Percentiles rank a stretch among this genome's conserved stretches.
Conservation (phyloP, 352 stramenopile genomes). For the Albugo candida region DNA sequence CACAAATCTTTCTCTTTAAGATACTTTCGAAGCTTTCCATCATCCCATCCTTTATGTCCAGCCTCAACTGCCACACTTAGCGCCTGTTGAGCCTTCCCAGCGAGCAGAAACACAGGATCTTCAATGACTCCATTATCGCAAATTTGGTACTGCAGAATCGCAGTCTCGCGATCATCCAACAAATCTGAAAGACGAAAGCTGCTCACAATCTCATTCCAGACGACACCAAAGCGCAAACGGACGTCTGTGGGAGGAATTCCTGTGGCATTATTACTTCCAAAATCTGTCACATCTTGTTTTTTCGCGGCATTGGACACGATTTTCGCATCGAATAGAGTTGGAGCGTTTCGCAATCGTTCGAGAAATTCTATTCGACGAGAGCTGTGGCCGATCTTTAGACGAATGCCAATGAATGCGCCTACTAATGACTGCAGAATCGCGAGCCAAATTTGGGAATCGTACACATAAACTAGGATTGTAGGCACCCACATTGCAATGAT, state of each 20-base stretch:
- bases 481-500: constrained; percentile 56
- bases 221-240: constrained; percentile 57
- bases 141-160: constrained; percentile 72
- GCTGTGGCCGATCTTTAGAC: constrained; percentile 60
- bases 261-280: constrained; percentile 24
- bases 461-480: constrained; percentile 71
- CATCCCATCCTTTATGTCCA: background rate
- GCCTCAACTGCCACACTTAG: constrained; percentile 36
- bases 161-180: constrained; percentile 61
- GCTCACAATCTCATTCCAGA: constrained; percentile 77
- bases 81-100: constrained; percentile 45
- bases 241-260: constrained; percentile 4
- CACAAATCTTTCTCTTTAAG: constrained; percentile 36
- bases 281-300: constrained; percentile 9
- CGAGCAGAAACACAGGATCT: constrained; percentile 65
- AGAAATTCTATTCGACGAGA: constrained; percentile 43
- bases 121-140: constrained; percentile 47
- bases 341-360: constrained; percentile 28
- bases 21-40: constrained; percentile 23
- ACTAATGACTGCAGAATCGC: constrained; percentile 63
- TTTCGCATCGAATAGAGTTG: constrained; percentile 37
- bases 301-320: constrained; percentile 5
- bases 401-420: constrained; percentile 49
- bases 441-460: constrained; percentile 78
- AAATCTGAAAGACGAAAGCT: constrained; percentile 73